Evolutionary conservation across 768 basidiomycete species (phyloP).

Genomic region (Lactarius pseudohatsudake): DNA sequence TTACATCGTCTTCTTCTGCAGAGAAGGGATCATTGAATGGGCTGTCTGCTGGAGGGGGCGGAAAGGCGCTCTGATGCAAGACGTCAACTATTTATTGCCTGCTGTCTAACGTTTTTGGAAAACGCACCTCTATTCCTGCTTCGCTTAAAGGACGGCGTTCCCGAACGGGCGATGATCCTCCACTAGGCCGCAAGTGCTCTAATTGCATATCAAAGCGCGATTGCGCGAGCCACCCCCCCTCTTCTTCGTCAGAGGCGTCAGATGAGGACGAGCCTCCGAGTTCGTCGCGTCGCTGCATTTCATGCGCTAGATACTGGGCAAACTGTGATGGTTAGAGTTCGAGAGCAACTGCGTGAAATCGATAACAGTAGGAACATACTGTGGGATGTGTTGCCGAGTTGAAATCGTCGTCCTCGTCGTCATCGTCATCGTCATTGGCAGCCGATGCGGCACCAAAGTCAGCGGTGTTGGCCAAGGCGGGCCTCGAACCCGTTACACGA

Average conservation of each 20-base stretch:
- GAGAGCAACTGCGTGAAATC: background rate
- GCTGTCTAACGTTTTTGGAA: background rate
- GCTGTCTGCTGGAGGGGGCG: slow-evolving; percentile 22
- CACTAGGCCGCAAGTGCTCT: slow-evolving; percentile 33
- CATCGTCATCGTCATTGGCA: slow-evolving; percentile 46
- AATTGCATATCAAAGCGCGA: slow-evolving; percentile 56
- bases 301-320: slow-evolving; percentile 73
- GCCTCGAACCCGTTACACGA: slow-evolving; percentile 45
- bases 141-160: slow-evolving; percentile 37
- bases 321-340: slow-evolving; percentile 48
- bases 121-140: slow-evolving; percentile 34
- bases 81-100: background rate
- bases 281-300: slow-evolving; percentile 63
- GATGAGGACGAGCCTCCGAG: slow-evolving; percentile 50
- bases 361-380: slow-evolving; percentile 36
- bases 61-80: slow-evolving; percentile 14
- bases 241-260: slow-evolving; percentile 59
- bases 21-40: slow-evolving; percentile 37
- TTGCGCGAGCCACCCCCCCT: slow-evolving; percentile 77
- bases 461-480: slow-evolving; percentile 52
- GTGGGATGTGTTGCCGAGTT: slow-evolving; percentile 46
- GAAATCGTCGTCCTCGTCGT: slow-evolving; percentile 48
- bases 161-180: slow-evolving; percentile 28
- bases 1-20: slow-evolving; percentile 57
- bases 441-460: slow-evolving; percentile 59